Base-by-base conservation (phyloP, 176 grass and related monocot genomes). In the Bolboschoenus planiculmis region DNA sequence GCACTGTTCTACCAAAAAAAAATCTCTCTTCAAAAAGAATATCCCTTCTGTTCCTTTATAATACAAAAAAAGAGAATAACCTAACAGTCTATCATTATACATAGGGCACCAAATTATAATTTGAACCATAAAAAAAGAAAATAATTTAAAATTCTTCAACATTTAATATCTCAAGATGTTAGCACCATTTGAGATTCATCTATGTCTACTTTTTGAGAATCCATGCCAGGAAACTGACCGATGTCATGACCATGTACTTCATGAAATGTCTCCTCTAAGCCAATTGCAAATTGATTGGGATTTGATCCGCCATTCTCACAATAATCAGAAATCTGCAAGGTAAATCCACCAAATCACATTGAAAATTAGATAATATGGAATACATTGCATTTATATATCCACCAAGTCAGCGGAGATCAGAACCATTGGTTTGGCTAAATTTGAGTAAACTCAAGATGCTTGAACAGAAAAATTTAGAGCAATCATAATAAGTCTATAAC, bases 181-280 rank as follows among this genome's bases (percentile, higher is more conserved):
- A 84, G 43, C 23, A 43, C 78, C 78, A 60, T 42, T 43, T 60
- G 78, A 80, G 78, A n/a, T 88, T 94, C 81, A 29, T 47, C 48
- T 79, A 81, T 70, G n/a, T 39, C 62, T 84, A 78, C 57, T 42
- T 85, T 87, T 83, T 85, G 50, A 85, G 67, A 68, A 15, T 95
- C 78, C 56, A 93, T 56, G 23, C 87, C 87, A 0, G 90, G 89
- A 89, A 98, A 95, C 78, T 95, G 96, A 56, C 92, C 92, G 18
- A 99, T 95, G 58, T 95, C 96, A 90, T 93, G 89, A 31, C 92
- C 92, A 63, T 84, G 83, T 80, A 99, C 83, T 85, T 54, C 74
- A 68, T 71, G 79, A 80, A 93, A 65, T 55, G 85, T 33, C 57
- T 89, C 86, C 13, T 91, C 86, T 77, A 99, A 74, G 60, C 92